Base-by-base conservation (phyloP, 768 basidiomycete species). In the Russula brevipes region DNA sequence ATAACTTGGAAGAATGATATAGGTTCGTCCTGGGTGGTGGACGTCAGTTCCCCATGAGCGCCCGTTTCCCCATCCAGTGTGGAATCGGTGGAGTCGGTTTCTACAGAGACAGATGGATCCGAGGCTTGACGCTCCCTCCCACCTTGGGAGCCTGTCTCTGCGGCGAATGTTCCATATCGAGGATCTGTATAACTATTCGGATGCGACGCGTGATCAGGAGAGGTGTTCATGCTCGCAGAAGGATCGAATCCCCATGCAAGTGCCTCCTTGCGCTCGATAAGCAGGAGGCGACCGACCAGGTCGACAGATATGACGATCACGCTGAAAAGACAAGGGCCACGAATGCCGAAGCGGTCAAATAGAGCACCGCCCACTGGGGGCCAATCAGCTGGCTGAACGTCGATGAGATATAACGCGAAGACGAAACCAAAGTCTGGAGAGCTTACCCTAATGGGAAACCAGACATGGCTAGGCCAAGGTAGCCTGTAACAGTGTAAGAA, bases 291-390 rank as follows among this genome's bases (percentile, higher is more conserved):
- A 5, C 74, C 74, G 14, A 77, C 54, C 30, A 78, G 58, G 63
- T 79, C 78, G 4, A 74, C 39, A 2, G 57, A 65, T 30, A 75
- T 70, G 45, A 74, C 45, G 33, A 71, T 68, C 62, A 78, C 70
- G 4, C 73, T 73, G 47, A 77, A 74, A 45, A 78, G 70, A 67
- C 76, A 76, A 1, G 78, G 78, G 0, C 74, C 76, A 16, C 72
- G 71, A 59, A 74, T 77, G 1, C 77, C 78, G 36, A 75, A 73
- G 1, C 66, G 68, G 10, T 69, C 60, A 62, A 76, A 77, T 0
- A 79, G 67, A 7, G 73, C 74, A 30, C 78, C 78, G 1, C 77
- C 74, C 5, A 77, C 71, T 11, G 78, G 75, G 10, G 78, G 77
- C 75, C 77, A 30, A 75, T 61, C 38, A 77, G 69, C 16, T 71